These are phyloP conservation scores for Drechslera avenae DNA, from an alignment of 2,329 filamentous ascomycete genomes.

Conservation along the genomic window DNA sequence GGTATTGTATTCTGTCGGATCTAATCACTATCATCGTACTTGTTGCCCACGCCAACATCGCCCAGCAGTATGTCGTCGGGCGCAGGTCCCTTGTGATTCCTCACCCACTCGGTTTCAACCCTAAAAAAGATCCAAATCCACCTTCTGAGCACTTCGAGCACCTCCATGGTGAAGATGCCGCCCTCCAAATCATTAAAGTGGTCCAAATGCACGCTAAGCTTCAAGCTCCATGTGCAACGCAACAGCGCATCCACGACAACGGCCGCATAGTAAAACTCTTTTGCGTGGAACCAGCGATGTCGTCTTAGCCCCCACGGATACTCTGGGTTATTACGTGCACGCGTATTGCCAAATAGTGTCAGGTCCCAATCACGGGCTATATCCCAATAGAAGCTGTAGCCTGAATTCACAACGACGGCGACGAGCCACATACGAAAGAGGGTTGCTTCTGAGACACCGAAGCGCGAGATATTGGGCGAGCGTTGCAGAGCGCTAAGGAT, in stretches of 20 bases:
- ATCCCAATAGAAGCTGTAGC: constrained; percentile 99
- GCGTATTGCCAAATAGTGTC: constrained; percentile 70
- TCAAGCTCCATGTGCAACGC: constrained; percentile 89
- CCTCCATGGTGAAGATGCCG: constrained; percentile 85
- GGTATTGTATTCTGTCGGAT: background rate
- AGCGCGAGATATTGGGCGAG: constrained; percentile 59
- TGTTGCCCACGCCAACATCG: constrained; percentile 63
- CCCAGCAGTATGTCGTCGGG: constrained; percentile 76
- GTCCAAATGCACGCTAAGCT: constrained; percentile 80
- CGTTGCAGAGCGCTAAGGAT: constrained; percentile 77
- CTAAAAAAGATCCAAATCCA: constrained; percentile 99
- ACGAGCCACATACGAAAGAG: constrained; percentile 65
- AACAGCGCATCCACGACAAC: constrained; percentile 79
- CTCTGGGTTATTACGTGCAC: constrained; percentile 64
- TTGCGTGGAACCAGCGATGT: constrained; percentile 72
- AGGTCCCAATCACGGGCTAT: constrained; percentile 96
- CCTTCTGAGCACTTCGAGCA: constrained; percentile 82
- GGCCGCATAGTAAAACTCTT: constrained; percentile 79
- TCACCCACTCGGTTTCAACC: constrained; percentile 87
- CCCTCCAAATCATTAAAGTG: constrained; percentile 86
- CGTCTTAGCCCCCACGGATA: constrained; percentile 79
- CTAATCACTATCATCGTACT: constrained; percentile 64
- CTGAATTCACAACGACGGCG: constrained; percentile 79
- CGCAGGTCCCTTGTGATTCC: constrained; percentile 60
- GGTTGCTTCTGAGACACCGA: constrained; percentile 60